These are phyloP conservation scores for Ricinus communis DNA, from an alignment of 345 rosid genomes.

Conservation along the genomic window DNA sequence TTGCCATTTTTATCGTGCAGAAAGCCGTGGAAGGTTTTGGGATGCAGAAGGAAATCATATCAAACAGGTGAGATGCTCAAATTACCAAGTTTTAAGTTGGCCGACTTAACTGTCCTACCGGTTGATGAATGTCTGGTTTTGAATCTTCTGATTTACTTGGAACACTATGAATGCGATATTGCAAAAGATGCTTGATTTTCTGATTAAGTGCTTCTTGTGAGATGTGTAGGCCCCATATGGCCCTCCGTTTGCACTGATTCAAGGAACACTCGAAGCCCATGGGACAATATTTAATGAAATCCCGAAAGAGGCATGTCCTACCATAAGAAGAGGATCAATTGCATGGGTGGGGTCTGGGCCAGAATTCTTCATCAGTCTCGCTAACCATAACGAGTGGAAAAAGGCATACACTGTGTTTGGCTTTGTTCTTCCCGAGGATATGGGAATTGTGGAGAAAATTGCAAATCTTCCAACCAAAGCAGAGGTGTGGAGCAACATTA, in stretches of 20 bases:
- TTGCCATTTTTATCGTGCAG: conserved; percentile 90
- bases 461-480: conserved; percentile 60
- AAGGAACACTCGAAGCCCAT: conserved; percentile 73
- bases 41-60: conserved; percentile 77
- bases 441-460: conserved; percentile 69
- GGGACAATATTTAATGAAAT: conserved; percentile 53
- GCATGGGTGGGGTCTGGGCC: conserved; percentile 91
- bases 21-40: conserved; percentile 72
- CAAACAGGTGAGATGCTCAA: conserved; percentile 44
- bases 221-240: conserved; percentile 66
- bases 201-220: conserved; percentile 11
- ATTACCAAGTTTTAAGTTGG: not conserved
- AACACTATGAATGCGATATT: too few species aligned
- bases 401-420: conserved; percentile 68
- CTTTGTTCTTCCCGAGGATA: conserved; percentile 71
- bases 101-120: not conserved
- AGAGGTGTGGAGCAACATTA: conserved; percentile 72
- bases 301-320: conserved; percentile 65
- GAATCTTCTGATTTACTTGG: not conserved
- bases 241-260: conserved; percentile 85
- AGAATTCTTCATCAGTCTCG: conserved; percentile 85
- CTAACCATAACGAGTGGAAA: conserved; percentile 77
- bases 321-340: conserved; percentile 69
- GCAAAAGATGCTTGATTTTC: not conserved
- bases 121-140: not conserved